Evolutionary conservation across 2,329 filamentous ascomycete genomes (phyloP).

Genomic region (Cladophialophora exuberans): DNA sequence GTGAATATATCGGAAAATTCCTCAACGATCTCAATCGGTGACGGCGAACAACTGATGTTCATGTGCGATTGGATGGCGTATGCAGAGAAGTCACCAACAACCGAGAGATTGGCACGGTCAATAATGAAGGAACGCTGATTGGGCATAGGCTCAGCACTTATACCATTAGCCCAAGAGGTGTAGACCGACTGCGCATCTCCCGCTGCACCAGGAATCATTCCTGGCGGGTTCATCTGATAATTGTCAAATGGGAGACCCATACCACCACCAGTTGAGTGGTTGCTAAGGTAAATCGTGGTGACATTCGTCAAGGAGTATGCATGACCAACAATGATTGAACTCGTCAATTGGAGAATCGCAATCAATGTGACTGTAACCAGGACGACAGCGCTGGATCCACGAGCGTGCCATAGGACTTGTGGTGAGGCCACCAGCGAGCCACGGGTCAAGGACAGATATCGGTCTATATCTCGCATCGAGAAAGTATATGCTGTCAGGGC

Average conservation of each 20-base stretch:
- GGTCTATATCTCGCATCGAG: background rate
- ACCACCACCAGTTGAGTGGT: background rate
- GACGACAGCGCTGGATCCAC: background rate
- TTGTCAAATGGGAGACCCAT: background rate
- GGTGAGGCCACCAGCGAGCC: background rate
- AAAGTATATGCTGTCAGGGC: background rate
- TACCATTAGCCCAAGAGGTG: background rate
- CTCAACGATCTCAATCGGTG: background rate
- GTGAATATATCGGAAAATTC: constrained; percentile 1
- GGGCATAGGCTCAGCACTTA: background rate
- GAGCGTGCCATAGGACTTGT: background rate
- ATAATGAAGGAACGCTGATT: constrained; percentile 1
- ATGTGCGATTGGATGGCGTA: background rate
- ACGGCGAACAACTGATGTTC: background rate
- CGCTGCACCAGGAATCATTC: background rate
- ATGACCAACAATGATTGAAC: background rate
- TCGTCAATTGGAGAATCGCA: background rate
- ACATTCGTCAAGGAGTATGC: background rate
- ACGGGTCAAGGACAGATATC: background rate
- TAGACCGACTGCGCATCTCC: background rate
- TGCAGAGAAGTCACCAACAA: background rate
- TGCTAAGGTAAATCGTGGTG: constrained; percentile 1
- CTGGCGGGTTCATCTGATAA: background rate
- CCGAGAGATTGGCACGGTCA: background rate
- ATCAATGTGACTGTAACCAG: background rate